Conservation (phyloP, 768 basidiomycete genomes). For the Tricholoma sp. region DNA sequence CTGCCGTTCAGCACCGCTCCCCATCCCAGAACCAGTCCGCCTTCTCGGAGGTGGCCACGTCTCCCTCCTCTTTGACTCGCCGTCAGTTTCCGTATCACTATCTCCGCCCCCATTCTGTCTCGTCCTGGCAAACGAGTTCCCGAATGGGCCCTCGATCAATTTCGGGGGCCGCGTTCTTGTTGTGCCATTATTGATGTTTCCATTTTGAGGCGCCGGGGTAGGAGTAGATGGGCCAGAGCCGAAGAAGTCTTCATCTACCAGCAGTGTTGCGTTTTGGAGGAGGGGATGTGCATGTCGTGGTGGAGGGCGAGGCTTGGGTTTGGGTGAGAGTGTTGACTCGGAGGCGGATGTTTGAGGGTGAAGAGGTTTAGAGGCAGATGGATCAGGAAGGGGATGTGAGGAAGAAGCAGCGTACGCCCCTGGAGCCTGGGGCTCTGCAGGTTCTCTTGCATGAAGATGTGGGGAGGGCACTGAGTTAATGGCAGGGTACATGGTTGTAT, state of each 20-base stretch:
- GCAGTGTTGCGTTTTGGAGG: conserved; percentile 1
- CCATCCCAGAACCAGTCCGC: background rate
- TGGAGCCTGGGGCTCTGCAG: background rate
- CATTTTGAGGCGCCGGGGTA: conserved; percentile 1
- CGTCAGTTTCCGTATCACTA: background rate
- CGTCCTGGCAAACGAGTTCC: conserved; percentile 19
- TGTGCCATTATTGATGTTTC: background rate
- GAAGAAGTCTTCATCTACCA: conserved; percentile 13
- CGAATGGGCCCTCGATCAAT: conserved; percentile 27
- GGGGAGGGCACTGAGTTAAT: conserved; percentile 7
- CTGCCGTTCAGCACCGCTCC: background rate
- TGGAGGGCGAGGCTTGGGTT: background rate
- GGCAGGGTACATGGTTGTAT: conserved; percentile 5
- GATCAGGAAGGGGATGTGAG: background rate
- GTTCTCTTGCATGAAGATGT: background rate
- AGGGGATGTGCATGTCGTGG: background rate
- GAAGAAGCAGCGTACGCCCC: background rate
- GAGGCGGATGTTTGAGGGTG: conserved; percentile 7
- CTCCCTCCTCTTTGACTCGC: conserved; percentile 3
- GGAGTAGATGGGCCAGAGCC: conserved; percentile 1
- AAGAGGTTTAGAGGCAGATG: background rate
- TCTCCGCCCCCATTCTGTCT: conserved; percentile 10
- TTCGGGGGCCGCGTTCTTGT: conserved; percentile 4
- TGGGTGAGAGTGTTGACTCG: conserved; percentile 7
- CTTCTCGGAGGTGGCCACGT: background rate